Conservation (phyloP, 768 basidiomycete species). For the Naganishia kalamii region DNA sequence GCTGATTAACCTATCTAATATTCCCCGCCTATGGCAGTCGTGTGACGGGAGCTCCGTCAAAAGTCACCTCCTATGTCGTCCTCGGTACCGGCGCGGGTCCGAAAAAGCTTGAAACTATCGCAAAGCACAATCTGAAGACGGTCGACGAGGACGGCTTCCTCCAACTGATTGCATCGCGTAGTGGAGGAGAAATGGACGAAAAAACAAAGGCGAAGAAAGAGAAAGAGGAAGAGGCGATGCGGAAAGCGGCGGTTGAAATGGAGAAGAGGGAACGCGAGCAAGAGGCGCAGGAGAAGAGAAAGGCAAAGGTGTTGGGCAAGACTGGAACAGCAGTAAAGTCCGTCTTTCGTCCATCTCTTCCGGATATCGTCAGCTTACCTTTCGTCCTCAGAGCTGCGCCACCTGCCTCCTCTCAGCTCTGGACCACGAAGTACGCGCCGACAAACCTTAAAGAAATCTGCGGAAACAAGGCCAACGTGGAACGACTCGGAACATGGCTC, state of each 20-base stretch:
- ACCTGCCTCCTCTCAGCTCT: slow-evolving; percentile 58
- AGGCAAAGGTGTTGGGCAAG: slow-evolving; percentile 35
- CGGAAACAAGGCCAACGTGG: slow-evolving; percentile 86
- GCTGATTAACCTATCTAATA: neutral
- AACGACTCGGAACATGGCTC: slow-evolving; percentile 82
- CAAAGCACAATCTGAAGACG: slow-evolving; percentile 68
- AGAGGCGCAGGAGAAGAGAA: slow-evolving; percentile 41
- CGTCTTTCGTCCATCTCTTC: slow-evolving; percentile 21
- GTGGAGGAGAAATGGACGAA: slow-evolving; percentile 61
- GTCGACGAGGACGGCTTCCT: slow-evolving; percentile 83
- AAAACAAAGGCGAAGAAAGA: slow-evolving; percentile 73
- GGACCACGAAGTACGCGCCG: slow-evolving; percentile 95
- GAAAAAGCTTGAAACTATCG: slow-evolving; percentile 76
- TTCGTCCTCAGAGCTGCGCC: slow-evolving; percentile 31
- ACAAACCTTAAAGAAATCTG: slow-evolving; percentile 80
- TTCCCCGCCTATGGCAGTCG: slow-evolving; percentile 52
- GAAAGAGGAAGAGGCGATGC: slow-evolving; percentile 75
- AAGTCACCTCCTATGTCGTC: slow-evolving; percentile 82
- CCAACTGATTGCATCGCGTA: slow-evolving; percentile 64
- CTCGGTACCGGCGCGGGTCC: slow-evolving; percentile 83
- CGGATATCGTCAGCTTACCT: neutral
- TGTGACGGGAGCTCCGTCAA: slow-evolving; percentile 78
- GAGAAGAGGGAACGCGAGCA: slow-evolving; percentile 39
- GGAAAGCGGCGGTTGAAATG: slow-evolving; percentile 56
- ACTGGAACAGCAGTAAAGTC: slow-evolving; percentile 42